A percentile compares a stretch with the other conserved stretches of the same genome.
These are phyloP conservation scores for Papiliotrema fonsecae DNA, from an alignment of 1,284 basidiomycete species.

Conservation along the genomic window DNA sequence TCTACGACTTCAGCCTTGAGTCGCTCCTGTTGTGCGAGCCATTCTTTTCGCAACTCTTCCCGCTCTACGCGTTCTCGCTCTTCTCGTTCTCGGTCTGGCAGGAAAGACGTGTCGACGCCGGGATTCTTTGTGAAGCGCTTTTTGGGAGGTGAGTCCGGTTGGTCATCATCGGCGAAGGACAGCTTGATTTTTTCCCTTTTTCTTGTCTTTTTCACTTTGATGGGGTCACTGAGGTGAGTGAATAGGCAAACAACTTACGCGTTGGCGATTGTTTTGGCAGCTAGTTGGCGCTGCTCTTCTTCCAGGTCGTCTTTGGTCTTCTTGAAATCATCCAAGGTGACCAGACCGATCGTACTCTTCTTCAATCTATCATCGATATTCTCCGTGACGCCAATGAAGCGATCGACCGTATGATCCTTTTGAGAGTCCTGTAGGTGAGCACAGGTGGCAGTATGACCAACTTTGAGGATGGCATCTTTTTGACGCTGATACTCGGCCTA, in stretches of 20 bases:
- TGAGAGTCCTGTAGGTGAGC: conserved; percentile 29
- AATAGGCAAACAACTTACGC: conserved; percentile 13
- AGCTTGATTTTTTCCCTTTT: conserved; percentile 86
- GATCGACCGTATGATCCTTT: conserved; percentile 71
- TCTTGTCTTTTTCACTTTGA: conserved; percentile 75
- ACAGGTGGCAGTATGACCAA: conserved; percentile 6
- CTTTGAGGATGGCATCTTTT: conserved; percentile 31
- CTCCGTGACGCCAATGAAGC: conserved; percentile 91
- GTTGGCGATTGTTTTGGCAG: conserved; percentile 54
- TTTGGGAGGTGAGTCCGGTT: conserved; percentile 42
- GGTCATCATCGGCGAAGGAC: conserved; percentile 78
- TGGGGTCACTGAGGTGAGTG: conserved; percentile 29
- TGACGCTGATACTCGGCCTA: conserved; percentile 37
- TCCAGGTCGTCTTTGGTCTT: conserved; percentile 82
- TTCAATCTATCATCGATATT: conserved; percentile 92
- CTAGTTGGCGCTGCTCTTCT: conserved; percentile 84
- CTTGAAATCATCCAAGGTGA: conserved; percentile 88
- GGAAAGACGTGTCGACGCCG: conserved; percentile 92
- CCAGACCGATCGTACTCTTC: conserved; percentile 87
- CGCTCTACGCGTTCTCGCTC: conserved; percentile 82
- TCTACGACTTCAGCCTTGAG: conserved; percentile 41
- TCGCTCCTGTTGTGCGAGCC: conserved; percentile 69
- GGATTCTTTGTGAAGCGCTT: conserved; percentile 90
- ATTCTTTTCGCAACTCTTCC: conserved; percentile 83
- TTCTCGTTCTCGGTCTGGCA: conserved; percentile 94